Percentiles rank a stretch among this genome's conserved stretches.
These are phyloP conservation scores for Saturnispora sanitii DNA, from an alignment of 805 yeast species.

Conservation along the genomic window DNA sequence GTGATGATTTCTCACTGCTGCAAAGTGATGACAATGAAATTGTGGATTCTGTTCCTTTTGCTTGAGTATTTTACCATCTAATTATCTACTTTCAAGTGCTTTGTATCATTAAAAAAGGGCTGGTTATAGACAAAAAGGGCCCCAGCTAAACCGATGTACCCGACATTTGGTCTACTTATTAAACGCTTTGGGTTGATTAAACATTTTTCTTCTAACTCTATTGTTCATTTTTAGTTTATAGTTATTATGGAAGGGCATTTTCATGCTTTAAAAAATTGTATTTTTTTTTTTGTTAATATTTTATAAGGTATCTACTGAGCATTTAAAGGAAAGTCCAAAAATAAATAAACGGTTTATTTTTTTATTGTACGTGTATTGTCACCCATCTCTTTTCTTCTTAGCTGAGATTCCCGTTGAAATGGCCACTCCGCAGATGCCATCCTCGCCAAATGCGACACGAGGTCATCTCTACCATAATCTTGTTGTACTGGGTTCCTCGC, in stretches of 20 bases:
- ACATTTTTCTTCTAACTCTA: no score
- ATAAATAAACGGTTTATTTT: neutral
- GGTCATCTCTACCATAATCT: slow-evolving; percentile 5
- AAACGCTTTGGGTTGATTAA: no score
- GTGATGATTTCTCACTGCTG: neutral
- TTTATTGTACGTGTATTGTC: no score
- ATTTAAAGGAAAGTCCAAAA: neutral
- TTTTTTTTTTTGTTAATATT: neutral
- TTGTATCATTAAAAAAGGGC: neutral
- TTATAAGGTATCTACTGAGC: no score
- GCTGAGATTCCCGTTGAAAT: no score
- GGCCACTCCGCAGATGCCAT: neutral
- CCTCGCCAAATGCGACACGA: no score
- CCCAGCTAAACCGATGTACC: no score
- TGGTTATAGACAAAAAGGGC: neutral
- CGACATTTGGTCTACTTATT: no score
- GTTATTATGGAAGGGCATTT: no score
- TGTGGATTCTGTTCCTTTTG: slow-evolving; percentile 30
- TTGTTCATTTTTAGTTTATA: no score
- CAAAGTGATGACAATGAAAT: slow-evolving; percentile 17
- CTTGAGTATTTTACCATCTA: slow-evolving; percentile 11
- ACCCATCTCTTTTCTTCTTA: no score
- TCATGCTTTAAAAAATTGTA: neutral
- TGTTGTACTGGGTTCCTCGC: neutral
- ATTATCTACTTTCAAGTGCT: neutral